These are phyloP conservation scores for Mycena maculata DNA, from an alignment of 768 basidiomycete species.

Conservation along the genomic window DNA sequence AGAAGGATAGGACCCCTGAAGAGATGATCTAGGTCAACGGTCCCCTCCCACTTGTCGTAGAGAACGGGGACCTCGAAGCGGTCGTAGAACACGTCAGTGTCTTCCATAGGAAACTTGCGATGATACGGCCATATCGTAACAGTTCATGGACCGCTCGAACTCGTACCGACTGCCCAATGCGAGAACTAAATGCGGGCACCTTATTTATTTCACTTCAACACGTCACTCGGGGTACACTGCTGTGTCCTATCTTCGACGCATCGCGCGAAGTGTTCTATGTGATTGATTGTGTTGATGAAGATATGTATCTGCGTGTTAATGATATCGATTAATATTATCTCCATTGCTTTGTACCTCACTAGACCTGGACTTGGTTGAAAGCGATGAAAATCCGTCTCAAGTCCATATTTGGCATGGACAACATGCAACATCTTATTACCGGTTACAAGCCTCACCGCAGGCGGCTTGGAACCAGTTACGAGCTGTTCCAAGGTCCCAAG, in stretches of 20 bases:
- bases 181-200: neutral
- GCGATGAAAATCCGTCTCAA: too few relatives aligned
- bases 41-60: neutral
- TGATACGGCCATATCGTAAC: conserved; percentile 3
- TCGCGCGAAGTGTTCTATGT: neutral
- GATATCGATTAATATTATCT: conserved; percentile 11
- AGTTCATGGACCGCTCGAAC: neutral
- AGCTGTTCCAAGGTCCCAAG: too few relatives aligned
- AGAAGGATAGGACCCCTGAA: neutral
- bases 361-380: too few relatives aligned
- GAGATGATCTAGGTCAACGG: neutral
- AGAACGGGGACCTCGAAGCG: neutral
- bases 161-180: conserved; percentile 10
- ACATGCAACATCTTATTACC: too few relatives aligned
- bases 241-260: neutral
- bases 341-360: too few relatives aligned
- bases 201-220: neutral
- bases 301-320: conserved; percentile 8
- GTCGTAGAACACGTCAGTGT: neutral
- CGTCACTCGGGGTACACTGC: neutral
- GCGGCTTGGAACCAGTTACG: too few relatives aligned
- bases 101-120: neutral
- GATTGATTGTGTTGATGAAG: conserved; percentile 9
- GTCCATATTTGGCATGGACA: too few relatives aligned
- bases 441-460: too few relatives aligned